Percentiles rank a stretch among this genome's conserved stretches.
phyloP scores from a whole-genome alignment of 2,329 filamentous ascomycete genomes.

The Diaporthe sp. region DNA sequence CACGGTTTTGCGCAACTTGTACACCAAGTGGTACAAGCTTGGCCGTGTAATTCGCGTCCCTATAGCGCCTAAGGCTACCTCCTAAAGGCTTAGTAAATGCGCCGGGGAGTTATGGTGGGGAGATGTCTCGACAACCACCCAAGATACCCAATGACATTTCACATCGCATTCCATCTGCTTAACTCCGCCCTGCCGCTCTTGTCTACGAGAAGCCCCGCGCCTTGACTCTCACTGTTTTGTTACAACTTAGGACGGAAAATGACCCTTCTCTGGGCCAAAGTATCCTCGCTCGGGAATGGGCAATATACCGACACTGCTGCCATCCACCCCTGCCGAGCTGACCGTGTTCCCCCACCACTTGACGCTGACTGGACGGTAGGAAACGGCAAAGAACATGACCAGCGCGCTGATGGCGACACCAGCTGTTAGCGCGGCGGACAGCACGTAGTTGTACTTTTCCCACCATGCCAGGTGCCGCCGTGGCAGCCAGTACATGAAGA shows the following conservation, averaged over 20 bases:
- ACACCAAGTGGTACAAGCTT: too few species aligned
- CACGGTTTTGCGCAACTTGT: too few species aligned
- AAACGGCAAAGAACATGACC: conserved; percentile 56
- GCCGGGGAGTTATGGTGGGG: too few species aligned
- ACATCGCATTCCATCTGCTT: neutral
- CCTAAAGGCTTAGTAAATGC: too few species aligned
- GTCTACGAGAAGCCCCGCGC: neutral
- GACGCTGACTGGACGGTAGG: conserved; percentile 50
- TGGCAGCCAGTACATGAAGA: conserved; percentile 60
- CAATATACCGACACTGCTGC: conserved; percentile 41
- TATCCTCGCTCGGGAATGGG: conserved; percentile 44
- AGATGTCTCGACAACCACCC: neutral
- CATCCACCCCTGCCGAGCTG: conserved; percentile 46
- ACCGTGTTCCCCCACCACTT: conserved; percentile 59
- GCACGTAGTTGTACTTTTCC: conserved; percentile 58
- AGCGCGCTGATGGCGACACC: conserved; percentile 55
- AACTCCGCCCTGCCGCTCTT: too few species aligned
- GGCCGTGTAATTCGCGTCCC: too few species aligned
- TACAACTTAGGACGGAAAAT: conserved; percentile 31
- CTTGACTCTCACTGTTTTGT: neutral
- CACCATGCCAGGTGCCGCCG: conserved; percentile 56
- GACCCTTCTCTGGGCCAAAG: conserved; percentile 42
- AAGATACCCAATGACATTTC: conserved; percentile 12
- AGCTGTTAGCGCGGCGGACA: conserved; percentile 54
- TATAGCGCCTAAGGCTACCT: too few species aligned